A percentile compares a stretch with the other conserved stretches of the same genome.
These are phyloP conservation scores for Curvularia verruculosa DNA, from an alignment of 2,329 filamentous ascomycete genomes.

Conservation along the genomic window DNA sequence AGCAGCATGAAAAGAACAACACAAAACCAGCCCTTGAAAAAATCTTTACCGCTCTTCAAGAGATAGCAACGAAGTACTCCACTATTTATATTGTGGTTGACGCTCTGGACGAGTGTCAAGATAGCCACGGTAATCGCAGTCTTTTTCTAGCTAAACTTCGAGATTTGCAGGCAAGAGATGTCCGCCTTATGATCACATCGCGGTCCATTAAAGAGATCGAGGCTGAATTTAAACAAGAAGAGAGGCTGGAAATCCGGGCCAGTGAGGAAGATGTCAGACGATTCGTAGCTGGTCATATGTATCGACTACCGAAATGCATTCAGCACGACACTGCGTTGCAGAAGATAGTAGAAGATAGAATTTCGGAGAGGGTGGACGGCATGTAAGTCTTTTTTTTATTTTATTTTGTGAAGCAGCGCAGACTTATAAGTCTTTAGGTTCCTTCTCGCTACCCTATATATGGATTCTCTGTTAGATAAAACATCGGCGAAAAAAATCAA, in stretches of 20 bases:
- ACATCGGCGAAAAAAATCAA: not conserved
- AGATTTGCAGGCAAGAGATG: conserved; percentile 8
- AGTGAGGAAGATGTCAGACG: not conserved
- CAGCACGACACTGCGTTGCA: not conserved
- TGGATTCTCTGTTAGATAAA: not conserved
- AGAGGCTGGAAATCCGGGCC: not conserved
- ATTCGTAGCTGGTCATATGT: not conserved
- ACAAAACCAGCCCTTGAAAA: conserved; percentile 16
- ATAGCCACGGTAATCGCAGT: conserved; percentile 9
- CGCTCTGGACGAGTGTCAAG: conserved; percentile 45
- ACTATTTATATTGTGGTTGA: conserved; percentile 35
- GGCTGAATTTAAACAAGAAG: conserved; percentile 5
- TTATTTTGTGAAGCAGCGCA: not conserved
- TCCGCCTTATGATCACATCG: conserved; percentile 20
- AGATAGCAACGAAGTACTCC: conserved; percentile 10
- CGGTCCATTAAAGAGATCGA: conserved; percentile 26
- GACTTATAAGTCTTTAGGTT: not conserved
- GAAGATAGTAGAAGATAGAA: not conserved
- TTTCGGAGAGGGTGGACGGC: not conserved
- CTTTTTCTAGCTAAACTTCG: conserved; percentile 8
- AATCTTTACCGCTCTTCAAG: conserved; percentile 5
- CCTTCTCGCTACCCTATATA: not conserved
- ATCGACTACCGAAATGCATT: not conserved
- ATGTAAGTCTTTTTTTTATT: not conserved
- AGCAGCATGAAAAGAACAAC: conserved; percentile 5